Base-by-base conservation (phyloP, 148 eudicot genomes). In the Rhododendron molle region DNA sequence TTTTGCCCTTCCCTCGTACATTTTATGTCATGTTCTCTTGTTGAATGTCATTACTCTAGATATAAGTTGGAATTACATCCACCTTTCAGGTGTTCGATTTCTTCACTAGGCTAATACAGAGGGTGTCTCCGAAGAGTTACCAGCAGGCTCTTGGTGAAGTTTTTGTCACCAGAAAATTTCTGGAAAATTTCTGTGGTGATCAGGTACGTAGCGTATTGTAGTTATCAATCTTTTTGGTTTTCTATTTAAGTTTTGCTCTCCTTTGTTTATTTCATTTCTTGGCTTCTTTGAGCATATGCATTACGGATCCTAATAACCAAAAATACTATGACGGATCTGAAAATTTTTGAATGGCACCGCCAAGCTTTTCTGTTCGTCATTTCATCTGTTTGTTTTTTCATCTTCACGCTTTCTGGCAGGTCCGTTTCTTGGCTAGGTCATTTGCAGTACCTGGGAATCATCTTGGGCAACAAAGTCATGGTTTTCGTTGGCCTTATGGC, bases 391-490 rank as follows among this genome's bases (percentile, higher is more conserved):
- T 65, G 28, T 13, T 16, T 85, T 86, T 81, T 56, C 54, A 71
- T 81, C 15, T 83, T 76, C 30, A 81, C 20, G 3, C 4, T 82
- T 82, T 81, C 44, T 86, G 86, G 89, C 93, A 97, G 99, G 98
- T 97, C 81, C 98, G 99, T 47, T 97, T 97, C 88, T 90, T 97
- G 84, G 99, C 98, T 69, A 93, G 98, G 88, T 97, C 99, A 23
- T 97, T 97, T 91, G 98, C 90, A 80, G 92, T 97, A 78, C 98
- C 99, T 83, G 99, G 99, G 80, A 94, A 97, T 90, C 99, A 97
- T 93, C 94, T 97, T 88, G 99, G 99, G 88, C 99, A 97, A 88
- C 99, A 97, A 89, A 97, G 99, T 91, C 93, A 97, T 89, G 98
- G 99, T 85, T 97, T 92, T 79, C 98, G 99, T 79, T 97, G 99